These are phyloP conservation scores for Evernia prunastri DNA, from an alignment of 495 filamentous ascomycete species.

Conservation along the genomic window DNA sequence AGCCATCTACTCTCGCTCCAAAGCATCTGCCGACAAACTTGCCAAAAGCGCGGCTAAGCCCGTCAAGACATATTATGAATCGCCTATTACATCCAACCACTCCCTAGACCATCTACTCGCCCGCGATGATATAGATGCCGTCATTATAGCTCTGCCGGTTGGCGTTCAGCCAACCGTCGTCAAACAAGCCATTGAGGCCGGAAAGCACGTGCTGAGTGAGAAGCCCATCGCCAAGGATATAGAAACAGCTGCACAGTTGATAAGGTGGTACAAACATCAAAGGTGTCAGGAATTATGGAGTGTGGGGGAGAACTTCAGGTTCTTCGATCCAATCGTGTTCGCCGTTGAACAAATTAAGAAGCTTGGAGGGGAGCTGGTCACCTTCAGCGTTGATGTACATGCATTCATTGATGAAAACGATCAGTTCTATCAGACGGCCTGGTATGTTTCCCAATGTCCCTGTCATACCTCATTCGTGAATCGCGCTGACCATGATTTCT, in stretches of 20 bases:
- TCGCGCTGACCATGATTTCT: background rate
- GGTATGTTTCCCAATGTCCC: conserved; percentile 3
- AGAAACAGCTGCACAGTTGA: conserved; percentile 11
- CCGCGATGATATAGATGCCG: conserved; percentile 26
- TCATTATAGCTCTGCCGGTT: conserved; percentile 28
- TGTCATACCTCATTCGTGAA: background rate
- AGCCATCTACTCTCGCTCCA: conserved; percentile 30
- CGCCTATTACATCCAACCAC: conserved; percentile 7
- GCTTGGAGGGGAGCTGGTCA: conserved; percentile 15
- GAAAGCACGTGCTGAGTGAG: conserved; percentile 31
- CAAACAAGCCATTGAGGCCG: conserved; percentile 19
- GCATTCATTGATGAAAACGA: conserved; percentile 16
- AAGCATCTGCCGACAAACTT: conserved; percentile 20
- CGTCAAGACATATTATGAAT: conserved; percentile 24
- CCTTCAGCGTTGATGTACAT: conserved; percentile 17
- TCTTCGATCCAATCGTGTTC: conserved; percentile 15
- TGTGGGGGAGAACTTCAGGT: conserved; percentile 22
- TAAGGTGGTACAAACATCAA: conserved; percentile 17
- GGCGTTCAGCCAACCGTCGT: conserved; percentile 25
- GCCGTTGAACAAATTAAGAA: conserved; percentile 10
- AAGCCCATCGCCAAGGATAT: conserved; percentile 21
- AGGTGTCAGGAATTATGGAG: conserved; percentile 15
- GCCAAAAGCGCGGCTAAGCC: conserved; percentile 3
- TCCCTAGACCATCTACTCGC: conserved; percentile 27
- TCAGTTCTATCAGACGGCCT: conserved; percentile 10